phyloP scores from a whole-genome alignment of 2,329 filamentous ascomycete genomes.

The Seiridium unicorne region DNA sequence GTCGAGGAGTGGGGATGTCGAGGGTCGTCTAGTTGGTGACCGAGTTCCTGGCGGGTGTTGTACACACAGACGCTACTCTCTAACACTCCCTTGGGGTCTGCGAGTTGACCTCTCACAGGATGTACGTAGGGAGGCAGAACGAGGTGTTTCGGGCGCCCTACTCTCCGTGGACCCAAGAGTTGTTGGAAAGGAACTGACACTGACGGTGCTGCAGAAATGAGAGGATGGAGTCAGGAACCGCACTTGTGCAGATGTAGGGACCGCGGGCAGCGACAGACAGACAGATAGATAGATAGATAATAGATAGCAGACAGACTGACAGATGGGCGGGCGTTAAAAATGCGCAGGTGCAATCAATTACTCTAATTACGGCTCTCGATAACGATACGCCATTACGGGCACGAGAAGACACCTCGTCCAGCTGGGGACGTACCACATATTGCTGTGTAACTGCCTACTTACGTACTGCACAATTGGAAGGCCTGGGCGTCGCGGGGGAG shows the following conservation, averaged over 20 bases:
- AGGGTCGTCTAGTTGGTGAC: neutral
- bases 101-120: slow-evolving; percentile 4
- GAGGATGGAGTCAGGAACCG: neutral
- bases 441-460: too few species aligned
- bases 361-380: neutral
- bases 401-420: neutral
- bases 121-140: neutral
- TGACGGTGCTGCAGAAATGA: neutral
- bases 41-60: neutral
- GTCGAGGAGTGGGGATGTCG: neutral
- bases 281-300: too few species aligned
- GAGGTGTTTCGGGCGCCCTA: neutral
- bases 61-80: slow-evolving; percentile 4
- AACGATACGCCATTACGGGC: neutral
- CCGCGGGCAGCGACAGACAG: too few species aligned
- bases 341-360: neutral
- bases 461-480: neutral
- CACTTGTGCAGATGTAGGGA: too few species aligned
- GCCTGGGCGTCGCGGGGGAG: neutral
- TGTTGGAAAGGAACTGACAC: neutral
- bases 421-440: too few species aligned
- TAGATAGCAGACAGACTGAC: neutral
- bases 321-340: neutral
- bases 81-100: slow-evolving; percentile 4
- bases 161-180: neutral